Evolutionary conservation across 257 asterid genomes (phyloP).

Genomic region (Przewalskia tangutica): DNA sequence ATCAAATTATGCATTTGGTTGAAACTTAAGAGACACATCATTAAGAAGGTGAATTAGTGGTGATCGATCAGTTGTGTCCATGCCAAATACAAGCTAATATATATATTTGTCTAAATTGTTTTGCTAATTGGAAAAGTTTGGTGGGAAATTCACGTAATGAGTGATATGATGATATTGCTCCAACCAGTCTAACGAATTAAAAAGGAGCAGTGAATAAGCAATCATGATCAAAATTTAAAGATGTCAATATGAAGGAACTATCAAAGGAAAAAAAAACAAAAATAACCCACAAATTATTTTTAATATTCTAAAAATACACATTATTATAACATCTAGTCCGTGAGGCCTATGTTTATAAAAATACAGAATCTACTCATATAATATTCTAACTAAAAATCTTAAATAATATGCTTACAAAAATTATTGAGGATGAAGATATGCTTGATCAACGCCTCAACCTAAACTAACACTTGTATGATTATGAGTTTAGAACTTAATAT

Average conservation of each 20-base stretch:
- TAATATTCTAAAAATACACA: no score
- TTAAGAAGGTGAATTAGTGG: background rate
- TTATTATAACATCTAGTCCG: background rate
- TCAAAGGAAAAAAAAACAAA: no score
- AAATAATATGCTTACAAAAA: background rate
- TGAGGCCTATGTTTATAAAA: background rate
- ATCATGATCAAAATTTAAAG: background rate
- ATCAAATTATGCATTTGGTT: background rate
- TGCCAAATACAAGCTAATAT: background rate
- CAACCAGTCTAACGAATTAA: background rate
- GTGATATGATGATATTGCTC: background rate
- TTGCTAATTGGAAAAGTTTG: conserved; percentile 5
- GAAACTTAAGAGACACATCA: background rate
- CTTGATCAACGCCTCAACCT: background rate
- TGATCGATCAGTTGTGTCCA: background rate
- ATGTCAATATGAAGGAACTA: background rate
- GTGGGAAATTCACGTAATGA: background rate
- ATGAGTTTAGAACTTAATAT: background rate
- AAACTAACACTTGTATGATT: background rate
- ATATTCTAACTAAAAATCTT: background rate
- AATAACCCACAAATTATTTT: background rate
- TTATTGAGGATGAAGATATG: background rate
- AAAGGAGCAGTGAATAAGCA: background rate
- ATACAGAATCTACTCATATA: background rate
- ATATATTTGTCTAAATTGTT: background rate